Evolutionary conservation across 352 stramenopile genomes (phyloP).

Genomic region (Phytophthora cactorum): DNA sequence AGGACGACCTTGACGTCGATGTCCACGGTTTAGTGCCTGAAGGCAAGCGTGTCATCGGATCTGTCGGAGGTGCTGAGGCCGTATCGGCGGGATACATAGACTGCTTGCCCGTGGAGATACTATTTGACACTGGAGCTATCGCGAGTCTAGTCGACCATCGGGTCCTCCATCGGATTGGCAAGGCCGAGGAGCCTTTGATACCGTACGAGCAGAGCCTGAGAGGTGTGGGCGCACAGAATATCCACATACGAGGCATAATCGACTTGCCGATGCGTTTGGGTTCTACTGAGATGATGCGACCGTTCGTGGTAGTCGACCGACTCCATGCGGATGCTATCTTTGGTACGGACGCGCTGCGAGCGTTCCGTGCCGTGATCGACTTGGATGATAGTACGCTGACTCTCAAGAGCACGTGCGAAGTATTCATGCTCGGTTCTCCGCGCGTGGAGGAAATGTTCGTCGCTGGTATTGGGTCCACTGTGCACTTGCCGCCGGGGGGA

Average conservation of each 20-base stretch:
- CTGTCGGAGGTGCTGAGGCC: neutral
- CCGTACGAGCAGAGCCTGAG: neutral
- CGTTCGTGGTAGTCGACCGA: neutral
- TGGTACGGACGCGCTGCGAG: too few species aligned
- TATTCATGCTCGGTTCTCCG: neutral
- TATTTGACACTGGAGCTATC: conserved; percentile 4
- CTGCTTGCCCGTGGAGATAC: neutral
- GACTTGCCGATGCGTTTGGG: conserved; percentile 5
- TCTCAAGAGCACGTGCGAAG: conserved; percentile 1
- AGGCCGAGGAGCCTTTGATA: neutral
- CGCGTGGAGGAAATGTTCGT: too few species aligned
- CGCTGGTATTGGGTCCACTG: neutral
- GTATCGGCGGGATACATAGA: neutral
- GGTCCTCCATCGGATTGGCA: neutral
- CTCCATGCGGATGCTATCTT: conserved; percentile 8
- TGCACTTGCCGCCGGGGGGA: neutral
- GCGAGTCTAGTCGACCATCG: neutral
- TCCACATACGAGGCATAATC: neutral
- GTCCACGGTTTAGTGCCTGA: neutral
- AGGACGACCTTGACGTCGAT: neutral
- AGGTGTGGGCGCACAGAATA: neutral
- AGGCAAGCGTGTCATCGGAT: conserved; percentile 1
- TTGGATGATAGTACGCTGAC: neutral
- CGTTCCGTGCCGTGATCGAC: too few species aligned
- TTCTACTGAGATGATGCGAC: neutral